phyloP scores from a whole-genome alignment of 2,329 filamentous ascomycete species.

The Paraphoma chrysanthemicola region DNA sequence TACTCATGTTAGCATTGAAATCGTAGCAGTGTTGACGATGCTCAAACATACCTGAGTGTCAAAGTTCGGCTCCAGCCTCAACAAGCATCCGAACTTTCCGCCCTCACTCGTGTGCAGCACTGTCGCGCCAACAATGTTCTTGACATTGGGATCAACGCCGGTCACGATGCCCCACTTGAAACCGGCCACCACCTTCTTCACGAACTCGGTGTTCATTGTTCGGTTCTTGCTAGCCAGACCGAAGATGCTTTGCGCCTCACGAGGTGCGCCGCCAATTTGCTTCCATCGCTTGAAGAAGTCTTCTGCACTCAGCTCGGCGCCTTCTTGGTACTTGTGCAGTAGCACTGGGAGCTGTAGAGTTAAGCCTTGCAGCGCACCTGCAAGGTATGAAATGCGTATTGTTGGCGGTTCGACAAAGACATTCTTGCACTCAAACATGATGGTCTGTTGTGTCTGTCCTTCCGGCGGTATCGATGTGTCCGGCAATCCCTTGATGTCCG shows the following conservation, averaged over 20 bases:
- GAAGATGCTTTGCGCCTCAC: conserved; percentile 90
- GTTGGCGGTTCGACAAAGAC: conserved; percentile 87
- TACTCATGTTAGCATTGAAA: conserved; percentile 50
- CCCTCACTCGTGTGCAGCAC: conserved; percentile 81
- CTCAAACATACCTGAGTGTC: conserved; percentile 75
- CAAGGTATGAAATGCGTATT: conserved; percentile 91
- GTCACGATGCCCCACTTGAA: conserved; percentile 90
- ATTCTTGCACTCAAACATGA: conserved; percentile 88
- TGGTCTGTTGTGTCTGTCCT: conserved; percentile 86
- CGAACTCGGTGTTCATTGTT: conserved; percentile 74
- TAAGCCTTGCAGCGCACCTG: conserved; percentile 88
- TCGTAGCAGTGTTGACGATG: background rate
- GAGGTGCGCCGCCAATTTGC: conserved; percentile 87
- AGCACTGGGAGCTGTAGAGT: conserved; percentile 89
- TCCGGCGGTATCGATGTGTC: conserved; percentile 79
- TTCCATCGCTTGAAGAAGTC: conserved; percentile 99
- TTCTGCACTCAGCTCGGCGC: conserved; percentile 82
- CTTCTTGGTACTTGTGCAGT: conserved; percentile 96
- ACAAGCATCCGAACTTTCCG: conserved; percentile 91
- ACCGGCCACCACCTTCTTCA: conserved; percentile 76
- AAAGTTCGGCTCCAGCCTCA: conserved; percentile 95
- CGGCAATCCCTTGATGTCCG: conserved; percentile 87
- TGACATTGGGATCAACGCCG: conserved; percentile 87
- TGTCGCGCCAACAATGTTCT: conserved; percentile 92
- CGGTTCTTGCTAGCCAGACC: conserved; percentile 66